A percentile compares a stretch with the other conserved stretches of the same genome.
Evolutionary conservation across 352 stramenopile species (phyloP).

Genomic region (Phytophthora tubulina): DNA sequence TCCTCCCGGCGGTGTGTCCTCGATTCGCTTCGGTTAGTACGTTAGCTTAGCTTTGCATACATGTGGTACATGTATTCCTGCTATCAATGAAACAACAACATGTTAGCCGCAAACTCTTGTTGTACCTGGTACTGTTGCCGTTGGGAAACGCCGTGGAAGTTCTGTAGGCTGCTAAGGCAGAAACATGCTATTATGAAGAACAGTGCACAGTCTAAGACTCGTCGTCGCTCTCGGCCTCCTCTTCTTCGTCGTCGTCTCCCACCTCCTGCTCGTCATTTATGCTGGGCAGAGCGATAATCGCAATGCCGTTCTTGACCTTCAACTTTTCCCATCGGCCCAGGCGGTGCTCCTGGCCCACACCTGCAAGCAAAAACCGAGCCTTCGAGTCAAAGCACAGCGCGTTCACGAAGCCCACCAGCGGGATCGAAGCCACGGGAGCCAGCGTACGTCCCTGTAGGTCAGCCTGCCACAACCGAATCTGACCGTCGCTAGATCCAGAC

Average conservation of each 20-base stretch:
- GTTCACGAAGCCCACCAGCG: conserved; percentile 80
- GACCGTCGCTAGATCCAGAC: conserved; percentile 92
- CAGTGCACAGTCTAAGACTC: conserved; percentile 38
- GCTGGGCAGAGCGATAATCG: conserved; percentile 86
- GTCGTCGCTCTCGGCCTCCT: conserved; percentile 42
- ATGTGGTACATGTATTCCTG: background rate
- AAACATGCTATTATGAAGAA: conserved; percentile 37
- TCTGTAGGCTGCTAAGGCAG: conserved; percentile 18
- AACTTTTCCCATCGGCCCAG: conserved; percentile 93
- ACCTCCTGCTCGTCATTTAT: conserved; percentile 51
- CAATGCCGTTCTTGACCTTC: conserved; percentile 92
- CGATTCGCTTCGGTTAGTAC: conserved; percentile 78
- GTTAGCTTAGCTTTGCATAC: conserved; percentile 7
- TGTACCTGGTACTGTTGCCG: background rate
- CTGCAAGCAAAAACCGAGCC: conserved; percentile 91
- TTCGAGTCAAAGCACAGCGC: conserved; percentile 78
- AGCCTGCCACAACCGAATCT: conserved; percentile 92
- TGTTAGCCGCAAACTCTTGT: conserved; percentile 17
- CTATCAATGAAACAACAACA: conserved; percentile 32
- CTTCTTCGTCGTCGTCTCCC: conserved; percentile 45
- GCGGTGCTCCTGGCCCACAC: conserved; percentile 93
- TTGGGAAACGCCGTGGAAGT: background rate
- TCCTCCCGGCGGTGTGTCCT: conserved; percentile 84
- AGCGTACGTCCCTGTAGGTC: conserved; percentile 79
- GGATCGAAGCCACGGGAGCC: conserved; percentile 73